Base-by-base conservation (phyloP, 768 basidiomycete genomes). In the Pleurotus salmoneostramineus region DNA sequence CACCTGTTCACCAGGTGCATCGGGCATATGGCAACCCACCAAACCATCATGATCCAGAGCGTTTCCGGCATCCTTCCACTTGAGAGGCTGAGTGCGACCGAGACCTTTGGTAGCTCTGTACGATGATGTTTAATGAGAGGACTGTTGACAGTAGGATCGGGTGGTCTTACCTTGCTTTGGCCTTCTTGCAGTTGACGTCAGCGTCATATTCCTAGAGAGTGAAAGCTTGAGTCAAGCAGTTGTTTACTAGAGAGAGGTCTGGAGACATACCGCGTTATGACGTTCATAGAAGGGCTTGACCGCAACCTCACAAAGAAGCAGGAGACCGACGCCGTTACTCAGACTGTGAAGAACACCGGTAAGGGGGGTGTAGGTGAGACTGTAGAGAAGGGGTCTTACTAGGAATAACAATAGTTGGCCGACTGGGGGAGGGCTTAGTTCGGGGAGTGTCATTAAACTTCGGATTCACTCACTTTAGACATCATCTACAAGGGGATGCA, bases 261-360 rank as follows among this genome's bases (percentile, higher is more conserved):
- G 32, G 48, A 15, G n/a, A 60, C 69, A 35, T 64, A 74, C 74
- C 21, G 80, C 77, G 36, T 72, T 15, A 12, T 56, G 61, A 56
- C 69, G 75, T 63, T 85, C 84, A 62, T 77, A 71, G 70, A 80
- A 79, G 0, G 84, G 84, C 58, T 79, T 79, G 4, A 72, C 82
- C 6, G 79, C 83, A 12, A 84, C 82, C 63, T 85, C 84, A 62
- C 84, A 85, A 4, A 85, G 76, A 31, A 87, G 73, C 14, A 87
- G 72, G n/a, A 85, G 58, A 37, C 83, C 84, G 1, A 73, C 77
- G 58, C 73, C 68, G 62, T 78, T 65, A 62, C 83, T 83, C 67
- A 84, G 60, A 56, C 81, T 82, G 64, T 49, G 43, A 21, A 21
- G 32, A 58, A 46, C 10, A 63, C 60, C n/a, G 15, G 47, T 42